Percentiles rank a stretch among this genome's conserved stretches.
Evolutionary conservation across 306 rosid genomes (phyloP).

Genomic region (Quercus wislizeni): DNA sequence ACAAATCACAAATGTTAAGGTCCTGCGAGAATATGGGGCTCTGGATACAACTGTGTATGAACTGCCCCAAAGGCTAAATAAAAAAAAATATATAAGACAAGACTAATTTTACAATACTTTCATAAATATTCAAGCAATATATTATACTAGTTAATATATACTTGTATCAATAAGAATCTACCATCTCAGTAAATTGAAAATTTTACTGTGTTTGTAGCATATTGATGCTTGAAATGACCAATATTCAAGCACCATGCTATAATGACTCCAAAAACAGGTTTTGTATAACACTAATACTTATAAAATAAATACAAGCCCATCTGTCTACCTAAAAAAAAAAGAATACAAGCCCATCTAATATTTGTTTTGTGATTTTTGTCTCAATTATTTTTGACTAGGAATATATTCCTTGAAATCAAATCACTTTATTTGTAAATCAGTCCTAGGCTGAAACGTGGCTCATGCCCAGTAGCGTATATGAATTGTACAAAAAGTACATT

Average conservation of each 20-base stretch:
- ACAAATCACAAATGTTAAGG: slow-evolving; percentile 51
- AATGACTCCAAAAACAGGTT: slow-evolving; percentile 4
- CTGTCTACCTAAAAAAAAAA: not conserved
- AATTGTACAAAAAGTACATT: slow-evolving; percentile 31
- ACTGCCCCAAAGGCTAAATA: not conserved
- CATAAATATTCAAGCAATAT: too few relatives aligned
- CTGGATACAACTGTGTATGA: not conserved
- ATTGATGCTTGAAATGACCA: not conserved
- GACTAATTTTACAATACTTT: too few relatives aligned
- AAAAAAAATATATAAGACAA: too few relatives aligned
- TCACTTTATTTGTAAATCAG: slow-evolving; percentile 26
- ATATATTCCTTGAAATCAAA: slow-evolving; percentile 44
- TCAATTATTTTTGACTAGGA: slow-evolving; percentile 30
- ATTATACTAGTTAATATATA: too few relatives aligned
- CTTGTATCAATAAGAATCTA: too few relatives aligned
- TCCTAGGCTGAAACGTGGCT: slow-evolving; percentile 27
- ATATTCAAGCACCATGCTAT: slow-evolving; percentile 29
- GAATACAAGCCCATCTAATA: not conserved
- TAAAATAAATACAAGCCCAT: not conserved
- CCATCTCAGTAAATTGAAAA: too few relatives aligned
- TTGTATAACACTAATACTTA: too few relatives aligned
- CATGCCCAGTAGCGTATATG: slow-evolving; percentile 6
- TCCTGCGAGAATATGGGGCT: slow-evolving; percentile 27
- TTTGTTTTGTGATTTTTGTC: slow-evolving; percentile 17
- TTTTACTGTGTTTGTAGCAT: too few relatives aligned